Conservation (phyloP, 352 stramenopile genomes). For the Plasmopara viticola region DNA sequence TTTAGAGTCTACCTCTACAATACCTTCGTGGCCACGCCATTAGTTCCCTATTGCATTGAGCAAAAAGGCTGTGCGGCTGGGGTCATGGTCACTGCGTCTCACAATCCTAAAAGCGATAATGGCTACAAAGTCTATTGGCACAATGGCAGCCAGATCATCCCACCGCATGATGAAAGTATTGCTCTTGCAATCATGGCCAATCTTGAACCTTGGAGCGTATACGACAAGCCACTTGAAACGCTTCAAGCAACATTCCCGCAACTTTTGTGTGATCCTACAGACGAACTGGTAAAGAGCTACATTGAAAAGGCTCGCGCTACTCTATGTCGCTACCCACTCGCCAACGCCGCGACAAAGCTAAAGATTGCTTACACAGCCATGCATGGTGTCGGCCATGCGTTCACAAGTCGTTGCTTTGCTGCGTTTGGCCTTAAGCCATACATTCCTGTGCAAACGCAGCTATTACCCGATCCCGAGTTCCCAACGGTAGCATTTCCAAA, state of each 20-base stretch:
- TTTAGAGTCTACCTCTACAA: constrained; percentile 90
- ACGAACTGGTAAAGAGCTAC: constrained; percentile 68
- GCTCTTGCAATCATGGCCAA: constrained; percentile 86
- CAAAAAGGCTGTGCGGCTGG: constrained; percentile 75
- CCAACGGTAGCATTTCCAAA: constrained; percentile 97
- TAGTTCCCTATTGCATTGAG: constrained; percentile 88
- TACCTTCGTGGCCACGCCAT: constrained; percentile 91
- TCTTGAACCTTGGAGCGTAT: constrained; percentile 80
- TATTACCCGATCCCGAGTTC: constrained; percentile 93
- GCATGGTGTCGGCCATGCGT: constrained; percentile 95
- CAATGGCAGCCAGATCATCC: constrained; percentile 96
- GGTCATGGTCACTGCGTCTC: constrained; percentile 94
- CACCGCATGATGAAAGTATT: constrained; percentile 93
- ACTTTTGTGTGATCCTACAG: constrained; percentile 60
- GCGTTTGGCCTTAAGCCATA: constrained; percentile 87
- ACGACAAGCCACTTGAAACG: constrained; percentile 42
- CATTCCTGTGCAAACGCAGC: constrained; percentile 80
- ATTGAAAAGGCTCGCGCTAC: constrained; percentile 42
- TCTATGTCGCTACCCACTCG: constrained; percentile 60
- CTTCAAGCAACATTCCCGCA: constrained; percentile 26
- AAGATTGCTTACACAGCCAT: constrained; percentile 96
- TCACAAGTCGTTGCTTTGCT: constrained; percentile 87
- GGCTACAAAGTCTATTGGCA: constrained; percentile 97
- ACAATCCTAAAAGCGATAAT: constrained; percentile 98
- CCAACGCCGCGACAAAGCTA: constrained; percentile 50